A percentile compares a stretch with the other conserved stretches of the same genome.
Evolutionary conservation across 805 yeast species (phyloP).

Genomic region (Torulaspora microellipsoides): DNA sequence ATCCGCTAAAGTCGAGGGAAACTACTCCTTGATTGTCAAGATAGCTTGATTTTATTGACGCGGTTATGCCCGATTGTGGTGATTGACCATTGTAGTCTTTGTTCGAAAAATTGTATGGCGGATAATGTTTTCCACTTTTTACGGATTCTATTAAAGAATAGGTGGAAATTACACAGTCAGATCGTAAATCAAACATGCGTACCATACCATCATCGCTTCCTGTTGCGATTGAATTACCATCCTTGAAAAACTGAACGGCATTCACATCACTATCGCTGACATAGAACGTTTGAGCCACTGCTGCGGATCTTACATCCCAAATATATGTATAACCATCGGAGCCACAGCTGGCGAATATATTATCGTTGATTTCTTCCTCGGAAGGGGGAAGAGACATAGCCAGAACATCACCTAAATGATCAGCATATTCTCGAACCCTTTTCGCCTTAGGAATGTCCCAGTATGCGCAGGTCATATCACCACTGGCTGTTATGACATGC

Average conservation of each 20-base stretch:
- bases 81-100: constrained; percentile 24
- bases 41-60: constrained; percentile 20
- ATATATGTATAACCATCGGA: constrained; percentile 64
- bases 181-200: constrained; percentile 67
- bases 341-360: constrained; percentile 55
- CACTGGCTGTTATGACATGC: constrained; percentile 63
- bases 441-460: constrained; percentile 75
- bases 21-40: constrained; percentile 65
- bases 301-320: constrained; percentile 58
- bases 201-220: constrained; percentile 79
- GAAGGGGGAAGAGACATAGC: constrained; percentile 38
- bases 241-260: constrained; percentile 58
- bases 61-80: constrained; percentile 14
- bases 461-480: constrained; percentile 71
- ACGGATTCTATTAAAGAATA: constrained; percentile 37
- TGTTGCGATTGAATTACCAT: constrained; percentile 61
- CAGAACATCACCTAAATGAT: constrained; percentile 70
- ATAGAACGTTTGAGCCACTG: constrained; percentile 46
- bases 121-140: constrained; percentile 9
- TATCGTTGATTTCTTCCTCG: constrained; percentile 18
- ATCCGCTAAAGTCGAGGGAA: constrained; percentile 64
- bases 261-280: constrained; percentile 64
- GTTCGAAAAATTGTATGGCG: constrained; percentile 22
- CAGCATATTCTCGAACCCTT: constrained; percentile 49
- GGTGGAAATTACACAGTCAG: constrained; percentile 61